Conservation (phyloP, 2,329 filamentous ascomycete genomes). For the Epichloe gansuensis region DNA sequence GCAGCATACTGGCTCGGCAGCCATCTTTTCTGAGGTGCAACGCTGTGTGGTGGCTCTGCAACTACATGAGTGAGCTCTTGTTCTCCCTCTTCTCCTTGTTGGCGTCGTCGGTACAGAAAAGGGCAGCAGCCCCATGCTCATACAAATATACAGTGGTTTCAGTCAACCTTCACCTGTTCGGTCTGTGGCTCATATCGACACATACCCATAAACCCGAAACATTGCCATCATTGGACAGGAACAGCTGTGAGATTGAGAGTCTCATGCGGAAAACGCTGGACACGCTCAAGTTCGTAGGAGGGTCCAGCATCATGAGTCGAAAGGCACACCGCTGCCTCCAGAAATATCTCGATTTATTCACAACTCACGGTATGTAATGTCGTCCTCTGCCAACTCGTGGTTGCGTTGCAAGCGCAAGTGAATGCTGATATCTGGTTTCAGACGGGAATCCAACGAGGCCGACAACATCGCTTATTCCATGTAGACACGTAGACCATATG, state of each 20-base stretch:
- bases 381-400: too few species aligned
- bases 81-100: neutral
- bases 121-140: too few species aligned
- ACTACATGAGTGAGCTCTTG: slow-evolving; percentile 15
- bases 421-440: neutral
- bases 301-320: slow-evolving; percentile 12
- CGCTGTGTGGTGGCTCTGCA: slow-evolving; percentile 20
- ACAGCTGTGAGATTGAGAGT: slow-evolving; percentile 7
- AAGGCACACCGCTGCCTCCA: slow-evolving; percentile 13
- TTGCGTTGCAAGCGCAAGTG: neutral
- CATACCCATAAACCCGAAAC: slow-evolving; percentile 5
- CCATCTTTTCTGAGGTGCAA: slow-evolving; percentile 14
- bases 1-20: slow-evolving; percentile 9
- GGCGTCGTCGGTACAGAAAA: too few species aligned
- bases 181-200: slow-evolving; percentile 13
- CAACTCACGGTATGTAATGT: slow-evolving; percentile 6
- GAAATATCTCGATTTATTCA: slow-evolving; percentile 10
- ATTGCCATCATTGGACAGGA: slow-evolving; percentile 6
- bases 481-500: neutral
- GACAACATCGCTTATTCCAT: too few species aligned
- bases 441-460: neutral
- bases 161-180: slow-evolving; percentile 17
- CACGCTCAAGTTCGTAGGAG: slow-evolving; percentile 10
- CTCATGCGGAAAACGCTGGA: slow-evolving; percentile 8
- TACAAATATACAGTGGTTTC: slow-evolving; percentile 12